Base-by-base conservation (phyloP, 106 monocot genomes). In the Apostasia shenzhenica region DNA sequence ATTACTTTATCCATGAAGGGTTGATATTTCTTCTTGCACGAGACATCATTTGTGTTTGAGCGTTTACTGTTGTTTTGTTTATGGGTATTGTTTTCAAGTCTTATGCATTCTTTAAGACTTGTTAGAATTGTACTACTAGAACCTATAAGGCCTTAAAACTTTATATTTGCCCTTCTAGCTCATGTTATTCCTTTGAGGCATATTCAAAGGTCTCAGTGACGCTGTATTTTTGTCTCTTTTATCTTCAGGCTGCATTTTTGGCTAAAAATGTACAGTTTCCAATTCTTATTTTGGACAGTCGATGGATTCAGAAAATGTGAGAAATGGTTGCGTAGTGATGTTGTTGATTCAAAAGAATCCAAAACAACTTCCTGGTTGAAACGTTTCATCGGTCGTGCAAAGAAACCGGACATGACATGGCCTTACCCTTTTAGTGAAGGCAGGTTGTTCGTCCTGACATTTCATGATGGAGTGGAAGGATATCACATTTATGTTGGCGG, bases 371-470 rank as follows among this genome's bases (percentile, higher is more conserved):
- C 88, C 2, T 95, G 95, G 95, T 70, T 95, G 61, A 74, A 71
- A 63, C 66, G 95, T 65, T 91, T 95, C 70, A 91, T 91, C 49
- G 95, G 95, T 51, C 91, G 91, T 38, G 88, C 91, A 66, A 91
- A 91, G 76, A 95, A 88, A 64, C 91, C 95, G 39, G 88, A 79
- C 59, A 82, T 95, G 80, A 95, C 84, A 55, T 95, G 95, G 95
- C 88, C 91, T 58, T 95, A 82, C 66, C 89, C 95, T 43, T 92
- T 95, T 69, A 79, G 82, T 9, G 95, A 95, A 69, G 92, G 78
- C 10, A 84, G 75, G 48, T 68, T 95, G 47, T 95, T 95, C 77
- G 84, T 86, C 48, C 66, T 95, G 43, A 95, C 95, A 51, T 59
- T 92, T 55, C 80, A 82, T 79, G 89, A 88, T 77, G 95, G 92